Percentiles rank a stretch among this genome's conserved stretches.
These are phyloP conservation scores for Daedaleopsis nitida DNA, from an alignment of 768 basidiomycete species.

Conservation along the genomic window DNA sequence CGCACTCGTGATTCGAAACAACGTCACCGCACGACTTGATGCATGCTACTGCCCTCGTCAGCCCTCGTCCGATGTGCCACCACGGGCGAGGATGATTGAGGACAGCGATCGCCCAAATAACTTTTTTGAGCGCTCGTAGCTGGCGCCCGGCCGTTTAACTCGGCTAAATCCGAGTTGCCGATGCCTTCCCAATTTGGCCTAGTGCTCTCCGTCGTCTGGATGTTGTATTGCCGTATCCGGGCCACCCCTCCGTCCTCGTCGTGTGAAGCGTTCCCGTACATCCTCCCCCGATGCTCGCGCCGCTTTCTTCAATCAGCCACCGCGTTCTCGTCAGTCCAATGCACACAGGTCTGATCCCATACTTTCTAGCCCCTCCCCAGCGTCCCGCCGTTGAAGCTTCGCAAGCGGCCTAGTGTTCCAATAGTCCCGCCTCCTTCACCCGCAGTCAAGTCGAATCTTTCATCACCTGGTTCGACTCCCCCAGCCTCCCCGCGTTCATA, in stretches of 20 bases:
- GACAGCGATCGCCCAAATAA: neutral
- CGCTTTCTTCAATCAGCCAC: neutral
- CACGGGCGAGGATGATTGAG: constrained; percentile 2
- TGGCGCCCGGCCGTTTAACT: neutral
- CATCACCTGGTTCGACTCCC: constrained; percentile 4
- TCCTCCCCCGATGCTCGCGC: neutral
- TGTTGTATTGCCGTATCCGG: neutral
- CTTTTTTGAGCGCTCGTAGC: constrained; percentile 3
- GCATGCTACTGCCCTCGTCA: neutral
- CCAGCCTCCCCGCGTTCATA: constrained; percentile 12
- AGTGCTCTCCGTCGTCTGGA: neutral
- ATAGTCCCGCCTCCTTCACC: constrained; percentile 16
- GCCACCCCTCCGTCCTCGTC: neutral
- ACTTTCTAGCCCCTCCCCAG: constrained; percentile 12
- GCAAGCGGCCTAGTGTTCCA: constrained; percentile 16
- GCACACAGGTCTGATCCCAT: neutral
- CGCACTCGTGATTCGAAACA: constrained; percentile 2
- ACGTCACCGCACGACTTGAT: constrained; percentile 7
- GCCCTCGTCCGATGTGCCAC: neutral
- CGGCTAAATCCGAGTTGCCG: neutral
- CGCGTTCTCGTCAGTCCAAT: neutral
- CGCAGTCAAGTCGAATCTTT: constrained; percentile 3
- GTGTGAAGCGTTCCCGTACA: neutral
- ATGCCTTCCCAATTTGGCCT: neutral
- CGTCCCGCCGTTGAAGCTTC: constrained; percentile 12